Base-by-base conservation (phyloP, 345 rosid genomes). In the Euphorbia peplus region DNA sequence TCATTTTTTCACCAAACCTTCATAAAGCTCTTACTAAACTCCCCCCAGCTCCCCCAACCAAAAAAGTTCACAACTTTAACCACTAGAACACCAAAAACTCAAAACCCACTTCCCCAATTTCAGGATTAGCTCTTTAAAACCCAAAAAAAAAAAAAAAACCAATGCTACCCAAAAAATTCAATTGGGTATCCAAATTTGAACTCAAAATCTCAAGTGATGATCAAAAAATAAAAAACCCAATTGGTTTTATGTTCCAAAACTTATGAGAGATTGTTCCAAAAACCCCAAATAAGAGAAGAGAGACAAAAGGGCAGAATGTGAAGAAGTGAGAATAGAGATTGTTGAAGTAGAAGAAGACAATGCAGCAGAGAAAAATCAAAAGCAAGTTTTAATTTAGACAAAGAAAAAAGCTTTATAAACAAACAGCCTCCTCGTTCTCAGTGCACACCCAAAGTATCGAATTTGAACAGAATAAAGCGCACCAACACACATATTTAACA, bases 401-500 rank as follows among this genome's bases (percentile, higher is more conserved):
- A 60, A 13, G 70, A 64, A 29, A 79, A 75, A 72, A 30, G 76
- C 48, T 72, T 68, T 66, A 46, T 74, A 80, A 74, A 70, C 70
- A 74, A 70, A 74, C 69, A 73, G 90, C 78, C 87, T 87, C 78
- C 87, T 87, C 92, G 97, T 86, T 84, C 81, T 86, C 75, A 76
- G 82, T 75, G 82, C 82, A 84, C 92, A 81, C 4, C 81, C 86
- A 80, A 86, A 83, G 90, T 70, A 75, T 75, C 72, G 69, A 78
- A 78, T 86, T 89, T 87, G 90, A 86, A 89, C 92, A 85, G 91
- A 87, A 83, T 89, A 91, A 91, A 93, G 97, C 76, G 90, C 66
- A 68, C 66, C 44, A 32, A 25, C 53, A 35, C 67, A 75, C 60
- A 70, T 75, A 51, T n/a, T n/a, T n/a, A n/a, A n/a, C n/a, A n/a